Base-by-base conservation (phyloP, 345 rosid species). In the Lumnitzera littorea region DNA sequence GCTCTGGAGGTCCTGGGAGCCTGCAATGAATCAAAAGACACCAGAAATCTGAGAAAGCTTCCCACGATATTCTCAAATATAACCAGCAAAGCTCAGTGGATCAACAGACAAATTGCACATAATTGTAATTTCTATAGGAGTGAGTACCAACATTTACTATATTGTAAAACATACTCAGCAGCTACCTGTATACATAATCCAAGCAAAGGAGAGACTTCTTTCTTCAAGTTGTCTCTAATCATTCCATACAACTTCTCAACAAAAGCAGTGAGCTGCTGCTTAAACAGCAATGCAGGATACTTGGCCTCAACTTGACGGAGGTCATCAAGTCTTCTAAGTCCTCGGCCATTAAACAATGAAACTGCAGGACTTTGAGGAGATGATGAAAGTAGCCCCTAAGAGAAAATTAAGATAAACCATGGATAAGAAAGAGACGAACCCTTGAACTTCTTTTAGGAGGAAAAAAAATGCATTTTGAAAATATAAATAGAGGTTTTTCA, bases 241-340 rank as follows among this genome's bases (percentile, higher is more conserved):
- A 82, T 63, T 60, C 88, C 91, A 57, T 82, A 85, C 65, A 78
- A 71, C 72, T 85, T 85, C 79, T 85, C 91, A 36, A 82, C 81
- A 58, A 71, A 80, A 63, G 91, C 91, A 10, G 91, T 80, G 64
- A 85, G 61, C 72, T 85, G 91, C 67, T 85, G 91, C 76, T 85
- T 85, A 64, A 85, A 85, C 25, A 82, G 82, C 61, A 85, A 65
- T 50, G 88, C 88, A 47, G 91, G 91, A 56, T 80, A 85, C 74
- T 85, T 85, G 53, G 91, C 91, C 63, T 85, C 91, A 14, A 85
- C 76, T 72, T 71, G 43, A 36, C 43, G 43, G 0, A 36, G 43
- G 43, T 36, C 43, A 36, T 36, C 43, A 4, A 36, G 43, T 36
- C 43, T 36, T 36, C 43, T 36, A 36, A 36, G 43, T 36, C 82